phyloP scores from a whole-genome alignment of 2,329 filamentous ascomycete species.

The Colletotrichum neosansevieriae region DNA sequence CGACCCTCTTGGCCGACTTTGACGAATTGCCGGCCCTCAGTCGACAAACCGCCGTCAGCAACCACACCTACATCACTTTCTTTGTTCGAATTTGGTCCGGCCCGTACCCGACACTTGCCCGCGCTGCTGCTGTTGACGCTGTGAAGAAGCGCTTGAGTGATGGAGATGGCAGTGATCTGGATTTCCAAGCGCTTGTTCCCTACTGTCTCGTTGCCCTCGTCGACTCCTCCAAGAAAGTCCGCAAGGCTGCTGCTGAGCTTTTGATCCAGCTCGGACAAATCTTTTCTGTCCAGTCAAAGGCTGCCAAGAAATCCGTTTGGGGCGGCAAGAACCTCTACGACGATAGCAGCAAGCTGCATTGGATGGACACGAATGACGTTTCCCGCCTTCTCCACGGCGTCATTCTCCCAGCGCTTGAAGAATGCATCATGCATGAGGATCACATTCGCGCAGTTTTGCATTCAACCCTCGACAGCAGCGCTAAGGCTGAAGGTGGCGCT shows the following conservation, averaged over 20 bases:
- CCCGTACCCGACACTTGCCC: slow-evolving; percentile 75
- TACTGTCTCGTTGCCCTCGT: slow-evolving; percentile 81
- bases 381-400: slow-evolving; percentile 73
- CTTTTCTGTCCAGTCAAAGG: slow-evolving; percentile 56
- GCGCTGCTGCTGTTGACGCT: slow-evolving; percentile 76
- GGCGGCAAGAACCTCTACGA: slow-evolving; percentile 76
- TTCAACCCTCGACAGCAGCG: slow-evolving; percentile 67
- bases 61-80: slow-evolving; percentile 80
- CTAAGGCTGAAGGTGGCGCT: slow-evolving; percentile 53
- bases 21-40: slow-evolving; percentile 67
- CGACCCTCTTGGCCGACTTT: slow-evolving; percentile 60
- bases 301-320: slow-evolving; percentile 65
- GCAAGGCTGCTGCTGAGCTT: slow-evolving; percentile 79
- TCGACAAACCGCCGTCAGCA: slow-evolving; percentile 65
- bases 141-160: slow-evolving; percentile 69
- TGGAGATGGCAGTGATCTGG: slow-evolving; percentile 62
- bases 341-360: slow-evolving; percentile 62
- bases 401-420: slow-evolving; percentile 83
- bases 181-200: slow-evolving; percentile 86
- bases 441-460: slow-evolving; percentile 76
- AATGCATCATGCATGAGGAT: slow-evolving; percentile 83
- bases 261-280: slow-evolving; percentile 66
- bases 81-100: slow-evolving; percentile 81
- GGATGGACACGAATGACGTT: slow-evolving; percentile 69
- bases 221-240: slow-evolving; percentile 81